These are phyloP conservation scores for Helichrysum umbraculigerum DNA, from an alignment of 129 eudicot species.

Conservation along the genomic window DNA sequence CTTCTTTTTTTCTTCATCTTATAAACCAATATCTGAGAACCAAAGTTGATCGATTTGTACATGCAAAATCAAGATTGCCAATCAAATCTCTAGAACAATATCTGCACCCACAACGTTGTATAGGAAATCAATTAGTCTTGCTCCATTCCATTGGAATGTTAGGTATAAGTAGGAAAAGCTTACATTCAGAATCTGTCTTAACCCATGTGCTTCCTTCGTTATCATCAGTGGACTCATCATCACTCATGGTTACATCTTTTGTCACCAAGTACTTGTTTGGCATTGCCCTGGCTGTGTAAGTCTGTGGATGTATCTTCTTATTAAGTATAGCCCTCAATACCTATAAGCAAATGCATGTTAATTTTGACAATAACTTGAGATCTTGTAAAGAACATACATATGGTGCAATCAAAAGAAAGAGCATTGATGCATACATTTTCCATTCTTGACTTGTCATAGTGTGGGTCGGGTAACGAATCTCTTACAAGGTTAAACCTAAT, in stretches of 20 bases:
- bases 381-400: neutral
- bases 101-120: conserved; percentile 48
- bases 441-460: conserved; percentile 55
- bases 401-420: neutral
- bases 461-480: conserved; percentile 53
- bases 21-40: conserved; percentile 25
- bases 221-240: conserved; percentile 28
- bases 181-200: conserved; percentile 90
- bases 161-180: conserved; percentile 19
- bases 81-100: conserved; percentile 91
- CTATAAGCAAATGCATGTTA: conserved; percentile 31
- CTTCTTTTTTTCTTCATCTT: conserved; percentile 7
- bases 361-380: neutral
- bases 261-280: conserved; percentile 46
- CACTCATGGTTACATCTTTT: conserved; percentile 28
- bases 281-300: conserved; percentile 29
- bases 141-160: neutral
- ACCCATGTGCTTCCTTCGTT: conserved; percentile 68
- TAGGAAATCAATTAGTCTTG: neutral
- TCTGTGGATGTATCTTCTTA: conserved; percentile 87
- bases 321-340: conserved; percentile 67
- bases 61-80: conserved; percentile 27
- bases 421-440: conserved; percentile 50
- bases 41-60: conserved; percentile 30
- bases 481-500: conserved; percentile 39